Evolutionary conservation across 129 eudicot genomes (phyloP), one percentile per base, ranked within the genome.

Genomic region (Logfia minima): DNA sequence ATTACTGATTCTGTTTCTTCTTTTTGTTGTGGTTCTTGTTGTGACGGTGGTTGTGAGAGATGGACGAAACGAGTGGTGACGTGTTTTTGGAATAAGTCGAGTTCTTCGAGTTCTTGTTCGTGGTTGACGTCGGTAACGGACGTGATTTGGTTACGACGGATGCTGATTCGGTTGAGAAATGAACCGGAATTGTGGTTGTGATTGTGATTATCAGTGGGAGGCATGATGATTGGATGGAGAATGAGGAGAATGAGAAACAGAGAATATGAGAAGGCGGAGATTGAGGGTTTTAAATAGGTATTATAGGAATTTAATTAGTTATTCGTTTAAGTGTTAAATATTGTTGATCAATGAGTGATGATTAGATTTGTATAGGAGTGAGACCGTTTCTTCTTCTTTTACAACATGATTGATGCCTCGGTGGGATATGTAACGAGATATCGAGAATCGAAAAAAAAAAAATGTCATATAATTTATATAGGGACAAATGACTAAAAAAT

Each of bases 141-240:
- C n/a, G 78, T 68, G 67, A 89, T 83, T 66, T 94, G 98, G 75
- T 87, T 91, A 3, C 97, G 96, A 31, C 98, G 98, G 86, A 91
- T 91, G 75, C 94, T 94, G 17, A 90, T 90, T 18, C 90, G 91
- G 77, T 85, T 91, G 13, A 93, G 88, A 85, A 93, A 93, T 5
- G 94, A 90, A 37, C 85, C 77, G n/a, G 86, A 90, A 66, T 84
- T 72, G 51, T 91, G 94, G 2, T 86, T 82, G 24, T 91, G 94
- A 3, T 86, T 82, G 24, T 87, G 93, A 67, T 84, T 71, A 53
- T 91, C 97, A 1, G 90, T 81, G 2, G 86, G 79, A 80, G 85
- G 87, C 96, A 86, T 91, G 77, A 86, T 91, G 77, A 37, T 63
- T 63, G 68, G 70, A 48, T 61, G 75, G 75, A 74, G 37, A 66